These are phyloP conservation scores for Darksidea phi DNA, from an alignment of 495 filamentous ascomycete species.

Conservation along the genomic window DNA sequence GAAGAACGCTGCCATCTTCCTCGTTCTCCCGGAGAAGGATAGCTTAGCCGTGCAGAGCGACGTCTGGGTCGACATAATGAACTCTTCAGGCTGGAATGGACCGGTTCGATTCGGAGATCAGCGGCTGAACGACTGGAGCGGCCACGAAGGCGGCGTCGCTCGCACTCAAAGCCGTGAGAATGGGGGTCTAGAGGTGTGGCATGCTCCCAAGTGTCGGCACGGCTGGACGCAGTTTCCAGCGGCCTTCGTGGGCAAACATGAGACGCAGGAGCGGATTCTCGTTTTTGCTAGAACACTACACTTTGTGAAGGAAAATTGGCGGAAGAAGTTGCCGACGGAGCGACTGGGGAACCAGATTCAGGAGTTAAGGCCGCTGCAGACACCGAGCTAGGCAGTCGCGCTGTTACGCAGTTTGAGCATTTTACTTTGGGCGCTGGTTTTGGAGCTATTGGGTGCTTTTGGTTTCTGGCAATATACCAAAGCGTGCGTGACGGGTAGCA, in stretches of 20 bases:
- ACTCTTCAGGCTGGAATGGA: conserved; percentile 28
- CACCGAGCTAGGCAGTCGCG: conserved; percentile 1
- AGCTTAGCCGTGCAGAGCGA: conserved; percentile 41
- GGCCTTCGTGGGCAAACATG: conserved; percentile 33
- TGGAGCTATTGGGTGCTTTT: no score
- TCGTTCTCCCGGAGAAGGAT: conserved; percentile 42
- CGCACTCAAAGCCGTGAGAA: conserved; percentile 11
- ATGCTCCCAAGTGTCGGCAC: conserved; percentile 38
- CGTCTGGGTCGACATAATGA: conserved; percentile 39
- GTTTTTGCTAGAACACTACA: conserved; percentile 31
- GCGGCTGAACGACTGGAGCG: conserved; percentile 19
- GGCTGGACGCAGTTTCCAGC: conserved; percentile 45
- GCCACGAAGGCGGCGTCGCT: neutral
- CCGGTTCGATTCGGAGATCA: conserved; percentile 28
- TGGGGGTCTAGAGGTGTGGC: conserved; percentile 36
- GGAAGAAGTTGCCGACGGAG: conserved; percentile 9
- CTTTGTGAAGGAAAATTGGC: conserved; percentile 32
- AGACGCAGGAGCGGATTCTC: conserved; percentile 36
- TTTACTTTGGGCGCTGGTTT: no score
- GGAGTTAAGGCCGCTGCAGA: conserved; percentile 14
- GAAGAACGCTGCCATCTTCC: conserved; percentile 38
- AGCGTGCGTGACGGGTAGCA: no score
- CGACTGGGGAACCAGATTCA: conserved; percentile 8
- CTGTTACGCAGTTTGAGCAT: neutral
- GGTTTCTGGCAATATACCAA: no score